These are phyloP conservation scores for Prunus mira DNA, from an alignment of 306 rosid genomes.

Conservation along the genomic window DNA sequence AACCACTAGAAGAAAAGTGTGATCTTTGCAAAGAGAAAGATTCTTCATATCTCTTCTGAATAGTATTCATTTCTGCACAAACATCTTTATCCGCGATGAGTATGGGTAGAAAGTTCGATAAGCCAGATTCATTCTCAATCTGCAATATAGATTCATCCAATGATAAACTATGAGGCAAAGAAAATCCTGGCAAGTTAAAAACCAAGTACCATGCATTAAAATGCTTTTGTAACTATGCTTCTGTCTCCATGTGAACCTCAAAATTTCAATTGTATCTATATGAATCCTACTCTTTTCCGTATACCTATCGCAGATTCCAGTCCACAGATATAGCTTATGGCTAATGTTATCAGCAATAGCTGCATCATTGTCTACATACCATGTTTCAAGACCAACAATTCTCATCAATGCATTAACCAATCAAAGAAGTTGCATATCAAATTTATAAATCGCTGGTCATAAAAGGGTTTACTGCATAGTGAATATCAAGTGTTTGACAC, in stretches of 20 bases:
- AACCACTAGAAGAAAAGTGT: slow-evolving; percentile 32
- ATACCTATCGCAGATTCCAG: background rate
- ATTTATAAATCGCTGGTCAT: background rate
- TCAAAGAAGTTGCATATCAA: background rate
- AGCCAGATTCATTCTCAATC: slow-evolving; percentile 97
- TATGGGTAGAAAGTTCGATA: slow-evolving; percentile 86
- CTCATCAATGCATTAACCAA: background rate
- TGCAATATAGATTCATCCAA: slow-evolving; percentile 25
- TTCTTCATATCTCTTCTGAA: slow-evolving; percentile 50
- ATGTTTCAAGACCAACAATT: background rate
- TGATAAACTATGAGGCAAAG: background rate
- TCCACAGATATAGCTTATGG: background rate
- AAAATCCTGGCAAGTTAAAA: background rate
- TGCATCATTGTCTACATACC: background rate
- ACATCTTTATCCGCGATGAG: slow-evolving; percentile 73
- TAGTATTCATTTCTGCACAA: slow-evolving; percentile 70
- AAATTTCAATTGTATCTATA: background rate
- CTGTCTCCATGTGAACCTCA: background rate
- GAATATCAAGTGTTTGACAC: too few relatives aligned
- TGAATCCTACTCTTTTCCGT: background rate
- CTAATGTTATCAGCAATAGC: background rate
- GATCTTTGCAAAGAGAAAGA: slow-evolving; percentile 44
- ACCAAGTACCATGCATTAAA: background rate
- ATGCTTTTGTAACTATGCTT: background rate
- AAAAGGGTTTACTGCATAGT: too few relatives aligned